Evolutionary conservation across 2,329 filamentous ascomycete species (phyloP).

Genomic region (Keithomyces neogunnii): DNA sequence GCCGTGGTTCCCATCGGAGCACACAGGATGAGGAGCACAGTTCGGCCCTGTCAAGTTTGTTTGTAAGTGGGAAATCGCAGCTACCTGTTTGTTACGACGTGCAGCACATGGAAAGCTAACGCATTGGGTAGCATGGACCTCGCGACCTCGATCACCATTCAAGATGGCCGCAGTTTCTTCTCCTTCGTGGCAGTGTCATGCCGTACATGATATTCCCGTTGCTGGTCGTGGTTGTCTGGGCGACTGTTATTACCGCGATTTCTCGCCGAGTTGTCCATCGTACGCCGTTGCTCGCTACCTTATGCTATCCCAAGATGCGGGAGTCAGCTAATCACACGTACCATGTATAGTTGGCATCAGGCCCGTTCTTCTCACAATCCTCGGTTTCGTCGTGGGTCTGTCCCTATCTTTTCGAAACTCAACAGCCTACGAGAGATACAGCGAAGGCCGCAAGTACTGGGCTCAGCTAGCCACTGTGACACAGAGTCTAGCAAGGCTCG

Average conservation of each 20-base stretch:
- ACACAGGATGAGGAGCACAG: neutral
- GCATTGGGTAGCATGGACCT: neutral
- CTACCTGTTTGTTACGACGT: no score
- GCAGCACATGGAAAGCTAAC: neutral
- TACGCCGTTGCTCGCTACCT: neutral
- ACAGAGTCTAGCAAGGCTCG: slow-evolving; percentile 47
- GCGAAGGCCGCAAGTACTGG: slow-evolving; percentile 48
- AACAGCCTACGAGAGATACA: slow-evolving; percentile 65
- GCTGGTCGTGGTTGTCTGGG: neutral
- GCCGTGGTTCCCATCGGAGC: neutral
- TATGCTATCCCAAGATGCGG: neutral
- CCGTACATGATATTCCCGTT: slow-evolving; percentile 2
- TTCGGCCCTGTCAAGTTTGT: neutral
- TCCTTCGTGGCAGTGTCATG: slow-evolving; percentile 1
- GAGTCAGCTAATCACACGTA: neutral
- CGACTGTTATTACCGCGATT: neutral
- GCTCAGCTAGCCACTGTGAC: slow-evolving; percentile 34
- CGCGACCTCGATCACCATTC: slow-evolving; percentile 1
- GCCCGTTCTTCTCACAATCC: slow-evolving; percentile 63
- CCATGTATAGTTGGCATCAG: neutral
- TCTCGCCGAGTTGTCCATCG: neutral
- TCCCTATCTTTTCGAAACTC: slow-evolving; percentile 70
- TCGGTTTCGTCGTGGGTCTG: slow-evolving; percentile 76
- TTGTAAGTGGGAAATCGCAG: neutral
- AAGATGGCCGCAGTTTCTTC: slow-evolving; percentile 1